Base-by-base conservation (phyloP, 2,329 filamentous ascomycete genomes). In the Colletotrichum sojae region DNA sequence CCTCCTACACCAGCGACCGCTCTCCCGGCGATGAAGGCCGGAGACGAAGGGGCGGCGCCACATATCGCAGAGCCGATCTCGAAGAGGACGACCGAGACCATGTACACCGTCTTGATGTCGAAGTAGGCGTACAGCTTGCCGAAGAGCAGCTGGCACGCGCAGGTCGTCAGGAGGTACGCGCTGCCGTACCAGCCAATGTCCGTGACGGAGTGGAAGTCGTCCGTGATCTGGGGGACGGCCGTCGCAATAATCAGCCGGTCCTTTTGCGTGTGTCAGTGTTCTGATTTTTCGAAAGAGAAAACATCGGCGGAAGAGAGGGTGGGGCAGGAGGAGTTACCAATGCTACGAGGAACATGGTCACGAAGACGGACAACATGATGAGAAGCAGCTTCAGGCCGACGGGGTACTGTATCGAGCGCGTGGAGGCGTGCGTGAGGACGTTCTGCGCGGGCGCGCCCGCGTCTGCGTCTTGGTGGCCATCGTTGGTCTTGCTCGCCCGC, bases 221-320 rank as follows among this genome's bases (percentile, higher is more conserved):
- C 74, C 2, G 77, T 78, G 63, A 79, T 80, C 58, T 71, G 71
- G 12, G 77, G 76, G 6, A 79, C 74, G 6, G 76, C 76, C 0
- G 81, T 83, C 4, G 81, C 82, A 46, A 84, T 78, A 65, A 84
- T 83, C 4, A 81, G 82, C 76, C 82, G 80, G 68, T 63, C 66
- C 54, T 59, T 9, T 22, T 6, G n/a, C 60, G 13, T 12, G 15
- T 3, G 48, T 55, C 27, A 68, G 63, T 20, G 16, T 27, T 12
- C 5, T 13, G 6, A 2, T 4, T n/a, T n/a, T n/a, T n/a, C n/a
- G n/a, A n/a, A n/a, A n/a, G n/a, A n/a, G n/a, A n/a, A n/a, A n/a
- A n/a, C n/a, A n/a, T n/a, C n/a, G n/a, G n/a, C n/a, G n/a, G n/a
- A n/a, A n/a, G n/a, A n/a, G n/a, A n/a, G n/a, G n/a, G n/a, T n/a